Percentiles rank a stretch among this genome's conserved stretches.
Conservation (phyloP, 345 rosid species). For the Brassica cretica region DNA sequence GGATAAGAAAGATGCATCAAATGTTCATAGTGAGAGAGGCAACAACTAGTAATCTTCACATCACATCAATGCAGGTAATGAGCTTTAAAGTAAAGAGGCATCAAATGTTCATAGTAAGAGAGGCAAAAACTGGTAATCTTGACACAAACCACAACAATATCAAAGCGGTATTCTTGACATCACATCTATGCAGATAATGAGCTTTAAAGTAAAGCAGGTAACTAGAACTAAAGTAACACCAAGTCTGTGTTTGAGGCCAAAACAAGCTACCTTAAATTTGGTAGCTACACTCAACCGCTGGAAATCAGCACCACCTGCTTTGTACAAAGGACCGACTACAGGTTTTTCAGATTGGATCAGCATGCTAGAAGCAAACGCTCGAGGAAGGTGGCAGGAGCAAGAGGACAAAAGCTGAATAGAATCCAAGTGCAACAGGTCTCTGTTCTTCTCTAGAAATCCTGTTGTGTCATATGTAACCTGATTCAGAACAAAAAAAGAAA, state of each 20-base stretch:
- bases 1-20: not conserved
- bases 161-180: not conserved
- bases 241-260: slow-evolving; percentile 9
- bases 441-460: slow-evolving; percentile 95
- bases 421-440: slow-evolving; percentile 90
- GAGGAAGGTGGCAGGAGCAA: slow-evolving; percentile 86
- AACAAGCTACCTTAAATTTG: slow-evolving; percentile 76
- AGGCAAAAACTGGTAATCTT: not conserved
- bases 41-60: not conserved
- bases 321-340: slow-evolving; percentile 74
- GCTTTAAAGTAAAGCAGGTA: slow-evolving; percentile 1
- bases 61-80: too few species aligned
- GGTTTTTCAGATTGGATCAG: slow-evolving; percentile 77
- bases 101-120: too few species aligned
- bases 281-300: slow-evolving; percentile 91
- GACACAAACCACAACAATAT: slow-evolving; percentile 20
- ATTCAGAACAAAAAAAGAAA: slow-evolving; percentile 34
- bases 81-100: too few species aligned
- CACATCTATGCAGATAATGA: slow-evolving; percentile 9
- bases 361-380: slow-evolving; percentile 87
- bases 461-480: slow-evolving; percentile 94
- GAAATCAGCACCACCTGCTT: slow-evolving; percentile 97
- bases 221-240: slow-evolving; percentile 4
- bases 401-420: slow-evolving; percentile 90
- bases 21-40: not conserved